Evolutionary conservation across 352 stramenopile species (phyloP).

Genomic region (Blastocystis sp.): DNA sequence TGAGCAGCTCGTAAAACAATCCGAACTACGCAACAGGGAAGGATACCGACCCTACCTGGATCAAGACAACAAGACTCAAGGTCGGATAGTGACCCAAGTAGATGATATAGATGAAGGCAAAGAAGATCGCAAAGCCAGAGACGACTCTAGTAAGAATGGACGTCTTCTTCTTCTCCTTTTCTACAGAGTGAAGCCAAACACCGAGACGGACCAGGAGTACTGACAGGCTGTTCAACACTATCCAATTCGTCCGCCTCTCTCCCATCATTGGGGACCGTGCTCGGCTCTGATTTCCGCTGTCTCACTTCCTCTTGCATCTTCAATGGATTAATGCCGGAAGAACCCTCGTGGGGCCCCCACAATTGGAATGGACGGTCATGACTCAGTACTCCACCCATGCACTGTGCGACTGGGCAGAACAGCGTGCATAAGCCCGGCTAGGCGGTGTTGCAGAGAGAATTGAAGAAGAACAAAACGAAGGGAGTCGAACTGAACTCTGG

Average conservation of each 20-base stretch:
- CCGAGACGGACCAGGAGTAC: neutral
- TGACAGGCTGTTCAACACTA: constrained; percentile 39
- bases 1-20: constrained; percentile 84
- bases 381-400: no score
- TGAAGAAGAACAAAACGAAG: neutral
- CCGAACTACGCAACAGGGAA: constrained; percentile 40
- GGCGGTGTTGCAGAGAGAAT: no score
- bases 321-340: neutral
- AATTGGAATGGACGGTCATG: no score
- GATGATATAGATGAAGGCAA: constrained; percentile 43
- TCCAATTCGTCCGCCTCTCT: constrained; percentile 67
- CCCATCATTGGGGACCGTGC: constrained; percentile 5
- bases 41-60: neutral
- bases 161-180: constrained; percentile 58
- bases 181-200: neutral
- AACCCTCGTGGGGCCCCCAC: no score
- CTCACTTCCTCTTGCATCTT: constrained; percentile 50
- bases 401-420: no score
- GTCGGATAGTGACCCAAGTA: constrained; percentile 61
- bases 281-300: neutral
- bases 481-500: neutral
- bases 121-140: constrained; percentile 45
- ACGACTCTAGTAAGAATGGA: constrained; percentile 41
- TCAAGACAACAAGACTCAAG: constrained; percentile 2
- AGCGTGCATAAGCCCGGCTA: no score